Evolutionary conservation across 352 stramenopile genomes (phyloP), one percentile per base, ranked within the genome.

Genomic region (Phytophthora sojae): DNA sequence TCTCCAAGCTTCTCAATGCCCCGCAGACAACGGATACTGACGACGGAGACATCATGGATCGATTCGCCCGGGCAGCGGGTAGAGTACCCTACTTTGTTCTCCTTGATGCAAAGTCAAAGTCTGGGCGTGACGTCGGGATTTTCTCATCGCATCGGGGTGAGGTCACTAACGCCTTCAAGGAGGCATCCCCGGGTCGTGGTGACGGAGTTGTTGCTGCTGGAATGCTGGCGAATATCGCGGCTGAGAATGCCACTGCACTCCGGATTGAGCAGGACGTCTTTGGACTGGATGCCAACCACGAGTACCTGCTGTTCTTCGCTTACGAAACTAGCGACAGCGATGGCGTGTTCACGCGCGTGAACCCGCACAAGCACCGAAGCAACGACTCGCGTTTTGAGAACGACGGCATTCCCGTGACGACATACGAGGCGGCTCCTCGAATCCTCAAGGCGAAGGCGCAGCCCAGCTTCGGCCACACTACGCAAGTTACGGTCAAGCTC

Each of bases 241-340:
- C 45, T 37, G 81, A 93, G 53, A 93, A 94, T 44, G 76, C 73
- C 1, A 82, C 78, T 19, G 76, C 85, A 15, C 6, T 93, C 4
- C 51, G 30, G 8, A 67, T 93, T 17, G 59, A 79, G 8, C 81
- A 79, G 17, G 69, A 75, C 2, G 62, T 94, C 3, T 19, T 71
- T n/a, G 64, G 73, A 0, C 65, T 96, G 1, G 44, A 67, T 2
- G 57, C 78, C 1, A 89, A 94, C 25, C 68, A 77, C 14, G 59
- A 65, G 15, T 94, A 96, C 67, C 75, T 79, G 30, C 73, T 92
- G 26, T 96, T 90, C 65, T 91, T 94, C 35, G 82, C 85, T 2
- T 92, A 92, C 54, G 89, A 96, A 52, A 93, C 86, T 2, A 80
- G 78, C 19, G 47, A 56, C 9, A 94, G 87, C 39, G 70, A 84